These are phyloP conservation scores for Sphaerulina vaccinii DNA, from an alignment of 2,329 filamentous ascomycete genomes.

Conservation along the genomic window DNA sequence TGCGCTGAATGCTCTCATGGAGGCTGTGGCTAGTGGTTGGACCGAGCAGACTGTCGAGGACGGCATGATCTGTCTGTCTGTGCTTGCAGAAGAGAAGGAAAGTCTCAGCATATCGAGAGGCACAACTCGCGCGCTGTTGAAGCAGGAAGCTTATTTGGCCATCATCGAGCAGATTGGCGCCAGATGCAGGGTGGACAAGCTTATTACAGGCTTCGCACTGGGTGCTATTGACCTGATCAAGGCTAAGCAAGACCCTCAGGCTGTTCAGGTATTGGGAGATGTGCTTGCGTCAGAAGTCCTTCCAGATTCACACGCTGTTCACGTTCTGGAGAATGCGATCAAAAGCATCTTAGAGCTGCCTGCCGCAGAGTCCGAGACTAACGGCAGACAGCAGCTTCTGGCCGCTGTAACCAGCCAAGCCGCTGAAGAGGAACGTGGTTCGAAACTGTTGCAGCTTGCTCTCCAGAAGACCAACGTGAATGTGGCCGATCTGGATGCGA, in stretches of 20 bases:
- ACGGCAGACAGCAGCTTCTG: constrained; percentile 12
- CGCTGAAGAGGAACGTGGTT: constrained; percentile 9
- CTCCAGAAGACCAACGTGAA: constrained; percentile 10
- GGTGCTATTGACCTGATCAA: constrained; percentile 57
- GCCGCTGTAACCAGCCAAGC: background rate
- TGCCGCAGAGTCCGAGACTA: constrained; percentile 1
- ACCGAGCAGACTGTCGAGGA: constrained; percentile 68
- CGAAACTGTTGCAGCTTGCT: constrained; percentile 11
- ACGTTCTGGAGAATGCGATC: constrained; percentile 17
- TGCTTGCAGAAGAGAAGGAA: constrained; percentile 77
- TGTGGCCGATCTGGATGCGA: constrained; percentile 15
- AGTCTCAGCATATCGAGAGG: constrained; percentile 67
- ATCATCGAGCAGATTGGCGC: constrained; percentile 62
- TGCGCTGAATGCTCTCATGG: constrained; percentile 83
- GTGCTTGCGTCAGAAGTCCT: constrained; percentile 8
- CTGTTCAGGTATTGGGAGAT: constrained; percentile 10
- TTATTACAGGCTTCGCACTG: constrained; percentile 70
- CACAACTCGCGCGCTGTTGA: constrained; percentile 68
- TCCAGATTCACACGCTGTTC: constrained; percentile 10
- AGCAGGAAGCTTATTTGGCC: constrained; percentile 59
- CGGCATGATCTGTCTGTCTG: constrained; percentile 74
- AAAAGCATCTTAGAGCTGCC: constrained; percentile 4
- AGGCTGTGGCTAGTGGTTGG: constrained; percentile 78
- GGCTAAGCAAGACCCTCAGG: constrained; percentile 1
- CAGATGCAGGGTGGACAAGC: constrained; percentile 67